Base-by-base conservation (phyloP, 208 protist species). In the Jaenimonas drosophilae region DNA sequence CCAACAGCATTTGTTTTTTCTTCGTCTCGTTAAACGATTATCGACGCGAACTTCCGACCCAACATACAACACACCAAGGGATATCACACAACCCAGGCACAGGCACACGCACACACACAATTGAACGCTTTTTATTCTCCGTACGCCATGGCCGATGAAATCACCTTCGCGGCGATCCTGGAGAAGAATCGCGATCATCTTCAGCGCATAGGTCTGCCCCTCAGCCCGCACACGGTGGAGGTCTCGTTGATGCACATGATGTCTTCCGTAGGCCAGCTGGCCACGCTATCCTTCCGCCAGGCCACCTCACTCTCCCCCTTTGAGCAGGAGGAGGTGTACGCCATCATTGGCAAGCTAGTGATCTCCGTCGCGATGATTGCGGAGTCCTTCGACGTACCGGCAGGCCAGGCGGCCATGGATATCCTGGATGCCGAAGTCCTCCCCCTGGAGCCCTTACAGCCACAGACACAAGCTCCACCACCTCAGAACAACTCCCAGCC, bases 201-300 rank as follows among this genome's bases (percentile, higher is more conserved):
- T 51, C 49, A 54, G 44, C 30, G 55, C 14, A 46, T 71, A 5
- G 63, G 57, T n/a, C 53, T 75, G 19, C 31, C 50, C 11, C 36
- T 50, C 27, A 59, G 36, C 6, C 55, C 51, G 1, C 57, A 61
- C n/a, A 69, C 64, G 0, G 59, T 76, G 21, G 63, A 75, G 45
- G 60, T 60, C 9, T 64, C 70, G 0, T 39, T 90, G 25, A 60
- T 90, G 66, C 73, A 76, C 24, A 80, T 90, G 67, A 81, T 90
- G 67, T 70, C 73, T 0, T 65, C 64, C n/a, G 52, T 86, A 44
- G 81, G 81, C 1, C 76, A 90, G 36, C 42, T 90, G 2, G 74
- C 76, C 27, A 59, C 66, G 7, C 37, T 90, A 25, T 69, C 68
- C 24, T 75, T 55, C 39, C 47, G 67, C 34, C 56, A 53, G 43